Percentiles rank a stretch among this genome's conserved stretches.
Conservation (phyloP, 2,329 filamentous ascomycete genomes). For the Lasiodiplodia theobromae region DNA sequence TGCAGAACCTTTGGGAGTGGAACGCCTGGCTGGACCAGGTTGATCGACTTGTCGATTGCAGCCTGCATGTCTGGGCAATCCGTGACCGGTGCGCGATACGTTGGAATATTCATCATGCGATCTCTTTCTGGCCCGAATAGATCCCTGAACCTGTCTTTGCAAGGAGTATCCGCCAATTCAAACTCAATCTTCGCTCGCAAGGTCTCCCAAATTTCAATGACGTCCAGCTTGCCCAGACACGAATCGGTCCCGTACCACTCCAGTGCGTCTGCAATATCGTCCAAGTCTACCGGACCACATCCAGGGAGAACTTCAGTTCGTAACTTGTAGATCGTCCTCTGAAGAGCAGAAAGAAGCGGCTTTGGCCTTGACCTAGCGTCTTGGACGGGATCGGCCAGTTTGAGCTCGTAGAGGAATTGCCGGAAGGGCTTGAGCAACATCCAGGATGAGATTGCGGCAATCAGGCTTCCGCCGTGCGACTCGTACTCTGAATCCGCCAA, state of each 20-base stretch:
- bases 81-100: conserved; percentile 45
- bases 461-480: conserved; percentile 49
- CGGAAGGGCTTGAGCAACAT: conserved; percentile 67
- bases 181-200: conserved; percentile 60
- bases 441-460: conserved; percentile 65
- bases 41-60: conserved; percentile 46
- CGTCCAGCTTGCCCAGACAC: conserved; percentile 54
- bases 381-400: conserved; percentile 55
- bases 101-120: conserved; percentile 35
- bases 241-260: conserved; percentile 51
- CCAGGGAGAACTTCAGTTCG: conserved; percentile 51
- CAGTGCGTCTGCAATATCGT: conserved; percentile 46
- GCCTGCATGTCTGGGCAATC: conserved; percentile 49
- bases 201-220: conserved; percentile 63
- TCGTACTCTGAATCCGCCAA: conserved; percentile 30
- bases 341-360: conserved; percentile 59
- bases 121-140: conserved; percentile 55
- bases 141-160: conserved; percentile 48
- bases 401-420: conserved; percentile 59
- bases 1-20: conserved; percentile 58
- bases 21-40: conserved; percentile 36
- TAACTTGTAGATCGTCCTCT: conserved; percentile 60
- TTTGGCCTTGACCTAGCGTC: conserved; percentile 57
- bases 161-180: conserved; percentile 57
- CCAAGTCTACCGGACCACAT: conserved; percentile 42